Evolutionary conservation across 768 basidiomycete genomes (phyloP).

Genomic region (Termitomyces titanicus): DNA sequence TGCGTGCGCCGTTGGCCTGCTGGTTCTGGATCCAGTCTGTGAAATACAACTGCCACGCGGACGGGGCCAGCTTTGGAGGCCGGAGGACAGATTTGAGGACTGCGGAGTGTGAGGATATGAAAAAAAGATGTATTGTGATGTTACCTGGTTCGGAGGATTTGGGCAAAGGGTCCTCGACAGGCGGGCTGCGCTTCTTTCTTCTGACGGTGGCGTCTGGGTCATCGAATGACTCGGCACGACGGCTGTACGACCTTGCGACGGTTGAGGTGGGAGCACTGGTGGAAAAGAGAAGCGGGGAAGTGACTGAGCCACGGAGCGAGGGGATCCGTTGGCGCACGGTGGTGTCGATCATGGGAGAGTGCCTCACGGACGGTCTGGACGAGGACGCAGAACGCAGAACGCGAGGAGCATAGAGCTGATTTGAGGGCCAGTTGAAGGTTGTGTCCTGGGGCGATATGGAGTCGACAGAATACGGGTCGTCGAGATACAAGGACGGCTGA

Average conservation of each 20-base stretch:
- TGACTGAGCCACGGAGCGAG: slow-evolving; percentile 43
- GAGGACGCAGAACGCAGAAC: slow-evolving; percentile 40
- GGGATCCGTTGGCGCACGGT: slow-evolving; percentile 38
- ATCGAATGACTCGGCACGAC: slow-evolving; percentile 65
- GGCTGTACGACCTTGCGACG: slow-evolving; percentile 58
- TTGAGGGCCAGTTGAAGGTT: slow-evolving; percentile 53
- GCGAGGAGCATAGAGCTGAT: slow-evolving; percentile 60
- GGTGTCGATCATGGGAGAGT: slow-evolving; percentile 42
- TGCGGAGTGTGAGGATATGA: slow-evolving; percentile 24
- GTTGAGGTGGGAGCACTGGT: slow-evolving; percentile 64
- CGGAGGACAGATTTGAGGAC: slow-evolving; percentile 75
- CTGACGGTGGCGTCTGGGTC: slow-evolving; percentile 76
- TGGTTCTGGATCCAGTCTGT: slow-evolving; percentile 92
- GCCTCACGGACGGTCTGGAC: slow-evolving; percentile 39
- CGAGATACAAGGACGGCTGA: slow-evolving; percentile 45
- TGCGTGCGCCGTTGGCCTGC: slow-evolving; percentile 73
- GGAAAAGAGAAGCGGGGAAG: slow-evolving; percentile 57
- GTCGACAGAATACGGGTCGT: slow-evolving; percentile 39
- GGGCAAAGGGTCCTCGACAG: slow-evolving; percentile 30
- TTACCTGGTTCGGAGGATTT: slow-evolving; percentile 42
- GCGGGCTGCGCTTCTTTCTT: slow-evolving; percentile 45
- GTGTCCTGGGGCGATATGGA: slow-evolving; percentile 64
- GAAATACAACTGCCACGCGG: slow-evolving; percentile 96
- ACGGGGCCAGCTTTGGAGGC: slow-evolving; percentile 88
- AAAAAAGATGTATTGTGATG: slow-evolving; percentile 2